These are phyloP conservation scores for Aspergillus carbonarius DNA, from an alignment of 2,329 filamentous ascomycete species.

Conservation along the genomic window DNA sequence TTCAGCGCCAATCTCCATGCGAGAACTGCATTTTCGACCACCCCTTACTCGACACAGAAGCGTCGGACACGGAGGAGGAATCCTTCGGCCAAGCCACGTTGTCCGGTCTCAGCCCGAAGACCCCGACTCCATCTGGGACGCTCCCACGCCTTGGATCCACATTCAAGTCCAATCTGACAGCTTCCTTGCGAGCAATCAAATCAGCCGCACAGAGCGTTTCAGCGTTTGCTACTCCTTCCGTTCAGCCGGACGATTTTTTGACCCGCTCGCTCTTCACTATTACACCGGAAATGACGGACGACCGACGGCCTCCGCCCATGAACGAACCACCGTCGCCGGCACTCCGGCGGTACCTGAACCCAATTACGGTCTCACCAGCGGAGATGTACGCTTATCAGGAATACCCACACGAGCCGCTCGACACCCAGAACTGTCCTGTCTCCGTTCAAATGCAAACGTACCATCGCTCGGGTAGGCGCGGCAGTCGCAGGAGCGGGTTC, in stretches of 20 bases:
- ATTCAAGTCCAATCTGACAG: constrained; percentile 64
- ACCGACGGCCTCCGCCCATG: constrained; percentile 58
- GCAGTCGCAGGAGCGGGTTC: constrained; percentile 29
- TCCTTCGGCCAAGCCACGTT: constrained; percentile 12
- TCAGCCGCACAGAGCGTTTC: constrained; percentile 62
- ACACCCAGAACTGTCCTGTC: constrained; percentile 43
- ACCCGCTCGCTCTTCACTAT: constrained; percentile 58
- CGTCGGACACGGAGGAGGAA: constrained; percentile 21
- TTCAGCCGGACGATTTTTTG: constrained; percentile 60
- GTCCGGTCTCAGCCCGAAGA: constrained; percentile 15
- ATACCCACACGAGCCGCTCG: constrained; percentile 34
- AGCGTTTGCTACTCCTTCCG: constrained; percentile 53
- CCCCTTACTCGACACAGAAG: constrained; percentile 51
- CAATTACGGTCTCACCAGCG: constrained; percentile 48
- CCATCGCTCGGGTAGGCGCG: constrained; percentile 36
- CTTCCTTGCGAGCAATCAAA: constrained; percentile 61
- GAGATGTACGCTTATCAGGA: constrained; percentile 48
- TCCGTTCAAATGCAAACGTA: constrained; percentile 66
- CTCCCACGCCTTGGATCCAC: constrained; percentile 47
- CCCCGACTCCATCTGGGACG: constrained; percentile 30
- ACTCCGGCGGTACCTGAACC: constrained; percentile 62
- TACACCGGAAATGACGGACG: constrained; percentile 58
- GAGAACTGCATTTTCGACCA: constrained; percentile 59
- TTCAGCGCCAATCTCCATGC: constrained; percentile 51
- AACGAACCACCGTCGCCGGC: constrained; percentile 56